Percentiles rank a stretch among this genome's conserved stretches.
These are phyloP conservation scores for Mikania micrantha DNA, from an alignment of 129 eudicot genomes.

Conservation along the genomic window DNA sequence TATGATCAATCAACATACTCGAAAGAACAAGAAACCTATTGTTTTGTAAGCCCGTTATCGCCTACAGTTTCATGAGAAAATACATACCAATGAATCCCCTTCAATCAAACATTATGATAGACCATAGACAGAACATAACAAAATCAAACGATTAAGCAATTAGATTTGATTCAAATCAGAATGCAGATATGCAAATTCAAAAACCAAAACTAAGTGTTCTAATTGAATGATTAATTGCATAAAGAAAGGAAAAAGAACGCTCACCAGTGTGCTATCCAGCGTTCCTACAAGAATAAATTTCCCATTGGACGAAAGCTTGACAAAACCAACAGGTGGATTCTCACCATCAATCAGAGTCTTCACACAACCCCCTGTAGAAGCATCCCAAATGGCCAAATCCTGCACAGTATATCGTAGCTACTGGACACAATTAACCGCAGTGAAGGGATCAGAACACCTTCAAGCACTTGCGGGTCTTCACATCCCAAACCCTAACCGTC, in stretches of 20 bases:
- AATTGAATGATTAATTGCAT: background rate
- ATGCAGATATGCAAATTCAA: too few species aligned
- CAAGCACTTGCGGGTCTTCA: too few species aligned
- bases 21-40: too few species aligned
- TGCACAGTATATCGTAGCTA: conserved; percentile 84
- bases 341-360: conserved; percentile 93
- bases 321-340: conserved; percentile 93
- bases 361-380: conserved; percentile 84
- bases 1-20: background rate
- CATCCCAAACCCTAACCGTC: too few species aligned
- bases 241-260: conserved; percentile 12
- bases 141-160: too few species aligned
- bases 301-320: conserved; percentile 85
- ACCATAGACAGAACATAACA: too few species aligned
- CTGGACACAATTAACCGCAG: conserved; percentile 75
- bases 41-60: too few species aligned
- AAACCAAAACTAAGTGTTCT: background rate
- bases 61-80: too few species aligned
- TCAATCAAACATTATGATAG: background rate
- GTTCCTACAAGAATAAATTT: conserved; percentile 91
- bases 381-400: conserved; percentile 99
- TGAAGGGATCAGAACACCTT: too few species aligned
- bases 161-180: too few species aligned
- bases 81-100: background rate
- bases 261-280: conserved; percentile 82